Base-by-base conservation (phyloP, 73 alveolate genomes). In the Paramecium octaurelia region DNA sequence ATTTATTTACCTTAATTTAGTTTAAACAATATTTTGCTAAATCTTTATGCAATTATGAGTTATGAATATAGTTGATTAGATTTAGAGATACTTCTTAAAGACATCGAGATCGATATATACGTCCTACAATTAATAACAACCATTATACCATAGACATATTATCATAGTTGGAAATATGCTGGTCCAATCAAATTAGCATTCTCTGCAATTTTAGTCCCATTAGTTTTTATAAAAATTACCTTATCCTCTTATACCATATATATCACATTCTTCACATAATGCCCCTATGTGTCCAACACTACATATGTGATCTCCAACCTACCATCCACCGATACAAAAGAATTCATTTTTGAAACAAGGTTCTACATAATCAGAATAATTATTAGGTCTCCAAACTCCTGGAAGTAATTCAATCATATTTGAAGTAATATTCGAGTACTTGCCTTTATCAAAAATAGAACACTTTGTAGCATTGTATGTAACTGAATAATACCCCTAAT, bases 251-350 rank as follows among this genome's bases (percentile, higher is more conserved):
- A 68, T 31, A 1, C 27, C 11, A 31, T 68, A 27, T 8, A 58
- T 71, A 12, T 86, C 93, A 58, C 93, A 86, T 18, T 86, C 93
- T 42, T 86, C 38, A 35, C 93, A 86, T 9, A 86, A 31, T 1
- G 70, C 93, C 27, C 93, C 93, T 29, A 86, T 86, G 59, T 86
- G 68, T 23, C 93, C 93, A 36, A 50, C 46, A 12, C 60, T 29
- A 35, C 93, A 86, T 16, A 40, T 9, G 1, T 86, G 3, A 54
- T 86, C 48, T 40, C 93, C 93, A 11, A 58, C 68, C 9, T 43
- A 6, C 73, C 38, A 21, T 29, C 93, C 93, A 2, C 93, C 93
- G 8, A 10, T 21, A 86, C 93, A 86, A 23, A 54, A 18, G 2
- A 18, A 16, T 68, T 7, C 3, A 68, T 68, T 34, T 31, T 27